phyloP scores from a whole-genome alignment of 2,329 filamentous ascomycete species.

The Alternaria burnsii region DNA sequence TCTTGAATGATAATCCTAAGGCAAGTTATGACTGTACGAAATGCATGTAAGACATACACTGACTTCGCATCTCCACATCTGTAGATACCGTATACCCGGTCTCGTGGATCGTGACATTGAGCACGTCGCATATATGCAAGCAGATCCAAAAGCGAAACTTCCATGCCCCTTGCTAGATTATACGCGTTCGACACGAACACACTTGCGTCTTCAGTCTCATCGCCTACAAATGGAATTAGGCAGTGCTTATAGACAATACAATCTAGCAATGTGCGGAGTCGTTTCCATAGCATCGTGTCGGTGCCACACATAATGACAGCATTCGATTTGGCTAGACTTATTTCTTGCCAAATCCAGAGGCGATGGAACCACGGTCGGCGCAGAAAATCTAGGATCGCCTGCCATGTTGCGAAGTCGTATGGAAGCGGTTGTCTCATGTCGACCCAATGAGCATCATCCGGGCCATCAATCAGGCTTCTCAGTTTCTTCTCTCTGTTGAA shows the following conservation, averaged over 20 bases:
- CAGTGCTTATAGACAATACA: background rate
- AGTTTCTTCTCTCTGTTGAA: too few species aligned
- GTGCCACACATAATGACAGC: background rate
- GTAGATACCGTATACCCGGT: conserved; percentile 3
- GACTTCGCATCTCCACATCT: too few species aligned
- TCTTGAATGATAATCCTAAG: background rate
- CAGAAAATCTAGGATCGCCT: background rate
- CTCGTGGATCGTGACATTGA: background rate
- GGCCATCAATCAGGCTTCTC: background rate
- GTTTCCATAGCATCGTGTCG: background rate
- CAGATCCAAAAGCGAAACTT: background rate
- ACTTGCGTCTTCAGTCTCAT: background rate
- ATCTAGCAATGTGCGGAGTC: background rate
- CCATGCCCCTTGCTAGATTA: background rate
- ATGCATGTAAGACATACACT: too few species aligned
- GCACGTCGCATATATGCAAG: background rate
- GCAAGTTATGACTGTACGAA: too few species aligned
- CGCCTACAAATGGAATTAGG: background rate
- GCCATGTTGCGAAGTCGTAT: background rate
- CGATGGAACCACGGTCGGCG: background rate
- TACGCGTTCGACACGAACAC: background rate
- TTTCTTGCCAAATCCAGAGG: conserved; percentile 5
- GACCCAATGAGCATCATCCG: background rate
- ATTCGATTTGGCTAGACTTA: background rate
- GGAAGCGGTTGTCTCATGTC: background rate